Evolutionary conservation across 352 stramenopile genomes (phyloP).

Genomic region (Phytophthora vignae): DNA sequence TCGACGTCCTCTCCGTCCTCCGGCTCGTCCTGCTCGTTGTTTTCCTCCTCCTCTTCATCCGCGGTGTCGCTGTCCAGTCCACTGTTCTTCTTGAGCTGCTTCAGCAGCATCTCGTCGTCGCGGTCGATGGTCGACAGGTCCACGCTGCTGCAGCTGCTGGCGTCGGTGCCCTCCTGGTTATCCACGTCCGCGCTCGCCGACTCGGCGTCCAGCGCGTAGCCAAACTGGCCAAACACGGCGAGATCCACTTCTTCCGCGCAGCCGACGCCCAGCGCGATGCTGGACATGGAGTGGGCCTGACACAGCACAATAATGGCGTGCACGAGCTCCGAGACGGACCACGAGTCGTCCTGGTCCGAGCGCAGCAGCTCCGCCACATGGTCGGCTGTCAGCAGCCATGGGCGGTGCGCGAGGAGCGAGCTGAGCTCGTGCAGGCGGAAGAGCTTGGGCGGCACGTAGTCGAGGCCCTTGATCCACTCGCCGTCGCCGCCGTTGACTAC

Average conservation of each 20-base stretch:
- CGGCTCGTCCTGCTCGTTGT: constrained; percentile 34
- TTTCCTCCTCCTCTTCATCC: constrained; percentile 56
- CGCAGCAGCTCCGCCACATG: constrained; percentile 80
- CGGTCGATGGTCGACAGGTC: constrained; percentile 79
- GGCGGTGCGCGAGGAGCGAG: constrained; percentile 83
- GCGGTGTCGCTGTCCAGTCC: constrained; percentile 71
- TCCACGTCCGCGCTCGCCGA: constrained; percentile 19
- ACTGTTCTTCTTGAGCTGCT: constrained; percentile 68
- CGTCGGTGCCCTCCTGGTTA: constrained; percentile 36
- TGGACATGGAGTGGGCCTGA: constrained; percentile 84
- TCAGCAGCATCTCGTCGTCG: constrained; percentile 75
- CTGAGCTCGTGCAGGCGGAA: constrained; percentile 85
- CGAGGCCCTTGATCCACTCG: constrained; percentile 86
- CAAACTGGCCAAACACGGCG: constrained; percentile 70
- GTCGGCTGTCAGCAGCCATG: constrained; percentile 82
- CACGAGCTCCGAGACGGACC: constrained; percentile 88
- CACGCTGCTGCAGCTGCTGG: constrained; percentile 67
- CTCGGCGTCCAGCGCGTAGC: constrained; percentile 51
- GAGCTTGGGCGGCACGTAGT: constrained; percentile 85
- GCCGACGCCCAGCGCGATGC: constrained; percentile 79
- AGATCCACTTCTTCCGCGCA: constrained; percentile 84
- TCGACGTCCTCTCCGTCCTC: constrained; percentile 39
- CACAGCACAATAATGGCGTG: constrained; percentile 89
- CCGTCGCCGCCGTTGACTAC: constrained; percentile 81
- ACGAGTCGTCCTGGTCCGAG: constrained; percentile 80